A percentile compares a stretch with the other conserved stretches of the same genome.
These are phyloP conservation scores for Peronospora tabacina DNA, from an alignment of 352 stramenopile genomes.

Conservation along the genomic window DNA sequence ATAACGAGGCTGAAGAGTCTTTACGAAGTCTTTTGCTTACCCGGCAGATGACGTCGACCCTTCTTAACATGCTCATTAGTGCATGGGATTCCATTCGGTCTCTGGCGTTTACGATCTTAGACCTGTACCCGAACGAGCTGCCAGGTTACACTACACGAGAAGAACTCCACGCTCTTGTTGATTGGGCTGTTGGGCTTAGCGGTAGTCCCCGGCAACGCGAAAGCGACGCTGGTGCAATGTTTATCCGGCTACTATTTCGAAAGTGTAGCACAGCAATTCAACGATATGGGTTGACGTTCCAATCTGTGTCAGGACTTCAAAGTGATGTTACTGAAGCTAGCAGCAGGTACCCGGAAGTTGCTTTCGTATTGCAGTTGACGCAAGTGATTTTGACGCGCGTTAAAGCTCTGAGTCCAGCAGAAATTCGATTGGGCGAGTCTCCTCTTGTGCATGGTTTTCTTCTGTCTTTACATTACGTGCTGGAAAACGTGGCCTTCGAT, in stretches of 20 bases:
- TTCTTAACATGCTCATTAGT: slow-evolving; percentile 74
- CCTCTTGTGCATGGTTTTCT: slow-evolving; percentile 71
- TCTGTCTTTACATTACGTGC: slow-evolving; percentile 64
- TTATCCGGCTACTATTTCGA: slow-evolving; percentile 73
- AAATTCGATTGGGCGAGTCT: slow-evolving; percentile 39
- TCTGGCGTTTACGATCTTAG: slow-evolving; percentile 56
- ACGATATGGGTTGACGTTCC: slow-evolving; percentile 33
- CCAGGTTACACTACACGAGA: slow-evolving; percentile 44
- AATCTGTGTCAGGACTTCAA: slow-evolving; percentile 5
- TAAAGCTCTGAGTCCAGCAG: slow-evolving; percentile 19
- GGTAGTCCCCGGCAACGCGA: slow-evolving; percentile 71
- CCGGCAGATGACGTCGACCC: slow-evolving; percentile 52
- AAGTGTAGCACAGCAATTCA: slow-evolving; percentile 46
- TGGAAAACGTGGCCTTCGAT: slow-evolving; percentile 53
- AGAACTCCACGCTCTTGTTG: slow-evolving; percentile 39
- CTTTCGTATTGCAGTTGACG: slow-evolving; percentile 54
- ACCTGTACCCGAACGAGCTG: slow-evolving; percentile 55
- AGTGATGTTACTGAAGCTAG: slow-evolving; percentile 1
- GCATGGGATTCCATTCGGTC: slow-evolving; percentile 74
- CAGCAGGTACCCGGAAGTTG: slow-evolving; percentile 23
- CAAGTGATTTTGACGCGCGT: slow-evolving; percentile 43
- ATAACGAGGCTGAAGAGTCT: slow-evolving; percentile 5
- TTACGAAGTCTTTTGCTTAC: slow-evolving; percentile 36
- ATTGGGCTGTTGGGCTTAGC: slow-evolving; percentile 68
- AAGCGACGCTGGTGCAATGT: slow-evolving; percentile 78